Conservation (phyloP, 1,284 basidiomycete species). For the Cutaneotrichosporon mucoides region DNA sequence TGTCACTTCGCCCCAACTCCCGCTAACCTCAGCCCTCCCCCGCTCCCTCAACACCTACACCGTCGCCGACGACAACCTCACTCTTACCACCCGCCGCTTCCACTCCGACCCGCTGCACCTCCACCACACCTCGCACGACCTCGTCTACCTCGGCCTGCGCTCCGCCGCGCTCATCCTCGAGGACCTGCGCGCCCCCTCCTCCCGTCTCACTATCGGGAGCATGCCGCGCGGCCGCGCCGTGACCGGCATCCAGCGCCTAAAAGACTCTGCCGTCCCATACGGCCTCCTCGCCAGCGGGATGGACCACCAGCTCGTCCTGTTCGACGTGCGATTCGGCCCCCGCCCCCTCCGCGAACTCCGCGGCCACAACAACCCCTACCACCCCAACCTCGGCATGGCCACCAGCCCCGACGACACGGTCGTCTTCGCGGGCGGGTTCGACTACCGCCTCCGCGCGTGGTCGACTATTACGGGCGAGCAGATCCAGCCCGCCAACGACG, state of each 20-base stretch:
- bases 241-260: conserved; percentile 33
- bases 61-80: conserved; percentile 14
- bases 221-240: conserved; percentile 30
- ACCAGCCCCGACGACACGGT: conserved; percentile 32
- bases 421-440: conserved; percentile 35
- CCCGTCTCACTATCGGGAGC: conserved; percentile 8
- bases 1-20: neutral
- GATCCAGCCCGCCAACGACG: neutral
- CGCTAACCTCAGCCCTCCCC: conserved; percentile 14
- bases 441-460: conserved; percentile 35
- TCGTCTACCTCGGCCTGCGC: conserved; percentile 35
- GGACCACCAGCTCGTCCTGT: conserved; percentile 35
- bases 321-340: conserved; percentile 33
- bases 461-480: conserved; percentile 29
- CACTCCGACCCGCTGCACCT: conserved; percentile 32
- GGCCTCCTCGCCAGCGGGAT: conserved; percentile 38
- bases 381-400: conserved; percentile 13
- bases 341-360: conserved; percentile 25
- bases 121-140: conserved; percentile 26
- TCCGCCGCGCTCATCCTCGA: conserved; percentile 18
- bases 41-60: conserved; percentile 21
- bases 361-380: conserved; percentile 37
- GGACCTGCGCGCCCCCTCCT: conserved; percentile 25
- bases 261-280: conserved; percentile 40
- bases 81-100: conserved; percentile 17